Base-by-base conservation (phyloP, 2,329 filamentous ascomycete species). In the Curvularia sp. region DNA sequence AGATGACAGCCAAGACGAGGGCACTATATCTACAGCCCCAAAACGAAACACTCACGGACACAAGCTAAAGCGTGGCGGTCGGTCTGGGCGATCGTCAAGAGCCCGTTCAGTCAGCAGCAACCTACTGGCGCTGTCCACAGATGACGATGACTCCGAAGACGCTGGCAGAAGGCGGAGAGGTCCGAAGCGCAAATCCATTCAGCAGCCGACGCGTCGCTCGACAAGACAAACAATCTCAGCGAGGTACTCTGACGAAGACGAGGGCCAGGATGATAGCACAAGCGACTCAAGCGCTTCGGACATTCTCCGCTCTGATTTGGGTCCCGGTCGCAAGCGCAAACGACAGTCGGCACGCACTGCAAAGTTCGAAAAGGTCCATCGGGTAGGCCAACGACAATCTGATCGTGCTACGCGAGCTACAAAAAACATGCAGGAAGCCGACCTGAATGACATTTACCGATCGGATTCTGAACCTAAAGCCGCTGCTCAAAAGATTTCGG, bases 381-480 rank as follows among this genome's bases (percentile, higher is more conserved):
- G 70, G 33, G 53, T 53, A 2, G 74, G 74, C 30, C 71, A 76
- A 39, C 75, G 82, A 13, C 79, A 81, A 41, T 83, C 81, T 18
- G 79, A 77, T 38, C 77, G 82, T 15, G 66, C 79, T 2, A 83
- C 79, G 5, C 75, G 81, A n/a, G 74, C 81, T 42, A 74, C 72
- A 26, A 75, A 78, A 35, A 80, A 77, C 56, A 84, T 84, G 82
- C 73, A 81, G 54, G 88, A 89, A 61, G 80, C 83, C 1, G 78
- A 76, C 22, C 78, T 86, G 87, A 85, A 90, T 41, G 86, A 89
- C 66, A 82, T 83, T 54, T 83, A 77, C 57, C 77, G 80, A 48
- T 79, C 79, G 6, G 79, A 81, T 48, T 81, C 80, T 13, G 74
- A 75, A 52, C 65, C 74, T 12, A 74, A 65, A 50, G 67, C 68